Percentiles rank a stretch among this genome's conserved stretches.
These are phyloP conservation scores for Dothideomycetes sp. DNA, from an alignment of 2,329 filamentous ascomycete genomes.

Conservation along the genomic window DNA sequence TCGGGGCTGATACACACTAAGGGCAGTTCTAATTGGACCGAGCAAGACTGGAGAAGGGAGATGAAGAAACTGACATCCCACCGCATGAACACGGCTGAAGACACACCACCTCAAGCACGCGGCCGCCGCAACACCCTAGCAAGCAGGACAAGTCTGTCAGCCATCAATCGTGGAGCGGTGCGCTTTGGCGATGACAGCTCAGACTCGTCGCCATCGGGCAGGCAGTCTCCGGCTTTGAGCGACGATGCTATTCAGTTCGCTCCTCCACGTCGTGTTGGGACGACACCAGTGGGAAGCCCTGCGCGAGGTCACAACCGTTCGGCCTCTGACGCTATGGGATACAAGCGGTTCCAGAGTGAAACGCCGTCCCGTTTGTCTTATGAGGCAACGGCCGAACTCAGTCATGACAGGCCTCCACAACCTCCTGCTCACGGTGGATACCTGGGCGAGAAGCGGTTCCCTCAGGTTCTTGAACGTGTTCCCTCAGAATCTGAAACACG, in stretches of 20 bases:
- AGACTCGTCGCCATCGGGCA: conserved; percentile 36
- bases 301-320: conserved; percentile 37
- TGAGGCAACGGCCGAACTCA: conserved; percentile 21
- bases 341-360: conserved; percentile 33
- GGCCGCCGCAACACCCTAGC: conserved; percentile 24
- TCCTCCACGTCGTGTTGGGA: conserved; percentile 33
- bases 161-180: conserved; percentile 28
- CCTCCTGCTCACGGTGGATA: conserved; percentile 32
- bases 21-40: conserved; percentile 68
- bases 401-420: conserved; percentile 28
- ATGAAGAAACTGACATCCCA: conserved; percentile 80
- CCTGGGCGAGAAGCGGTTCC: conserved; percentile 16
- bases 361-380: conserved; percentile 33
- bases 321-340: conserved; percentile 39
- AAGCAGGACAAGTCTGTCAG: conserved; percentile 26
- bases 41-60: conserved; percentile 80
- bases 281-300: conserved; percentile 29
- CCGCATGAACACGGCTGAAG: conserved; percentile 51
- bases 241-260: conserved; percentile 21
- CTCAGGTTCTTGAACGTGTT: conserved; percentile 43
- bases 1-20: conserved; percentile 67
- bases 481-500: conserved; percentile 49
- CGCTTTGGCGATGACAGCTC: conserved; percentile 37
- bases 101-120: conserved; percentile 9
- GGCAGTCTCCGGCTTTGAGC: conserved; percentile 32